Conservation (phyloP, 2,329 filamentous ascomycete genomes). For the Metarhizium album region DNA sequence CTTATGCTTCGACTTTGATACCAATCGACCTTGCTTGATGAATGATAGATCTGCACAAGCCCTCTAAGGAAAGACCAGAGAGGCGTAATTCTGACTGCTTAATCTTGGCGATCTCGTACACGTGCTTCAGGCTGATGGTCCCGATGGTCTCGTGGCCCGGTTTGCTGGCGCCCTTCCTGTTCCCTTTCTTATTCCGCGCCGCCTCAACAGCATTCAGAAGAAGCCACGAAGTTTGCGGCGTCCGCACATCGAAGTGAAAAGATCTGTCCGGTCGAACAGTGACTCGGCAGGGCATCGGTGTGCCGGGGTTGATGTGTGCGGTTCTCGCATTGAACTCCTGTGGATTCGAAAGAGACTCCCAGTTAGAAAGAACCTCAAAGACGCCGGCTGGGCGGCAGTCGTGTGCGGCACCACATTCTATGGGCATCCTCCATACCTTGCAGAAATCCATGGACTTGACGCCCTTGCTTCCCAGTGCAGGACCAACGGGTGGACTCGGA, state of each 20-base stretch:
- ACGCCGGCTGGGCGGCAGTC: neutral
- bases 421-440: conserved; percentile 53
- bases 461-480: conserved; percentile 91
- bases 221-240: conserved; percentile 86
- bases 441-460: conserved; percentile 99
- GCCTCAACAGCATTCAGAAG: conserved; percentile 76
- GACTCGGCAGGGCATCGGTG: conserved; percentile 81
- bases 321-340: conserved; percentile 97
- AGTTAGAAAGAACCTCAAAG: conserved; percentile 9
- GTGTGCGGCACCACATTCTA: neutral
- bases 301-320: conserved; percentile 68
- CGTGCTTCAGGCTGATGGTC: conserved; percentile 81
- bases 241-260: conserved; percentile 88
- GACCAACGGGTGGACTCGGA: conserved; percentile 91
- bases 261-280: conserved; percentile 87
- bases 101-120: conserved; percentile 96
- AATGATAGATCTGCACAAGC: conserved; percentile 63
- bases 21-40: conserved; percentile 67
- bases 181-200: conserved; percentile 59
- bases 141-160: conserved; percentile 73
- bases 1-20: conserved; percentile 56
- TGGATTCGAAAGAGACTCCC: neutral
- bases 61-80: conserved; percentile 59
- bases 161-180: conserved; percentile 65
- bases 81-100: conserved; percentile 72